Evolutionary conservation across 192 early-diverging fungal species (phyloP), one percentile per base, ranked within the genome.

Genomic region (Phlyctochytrium planicorne): DNA sequence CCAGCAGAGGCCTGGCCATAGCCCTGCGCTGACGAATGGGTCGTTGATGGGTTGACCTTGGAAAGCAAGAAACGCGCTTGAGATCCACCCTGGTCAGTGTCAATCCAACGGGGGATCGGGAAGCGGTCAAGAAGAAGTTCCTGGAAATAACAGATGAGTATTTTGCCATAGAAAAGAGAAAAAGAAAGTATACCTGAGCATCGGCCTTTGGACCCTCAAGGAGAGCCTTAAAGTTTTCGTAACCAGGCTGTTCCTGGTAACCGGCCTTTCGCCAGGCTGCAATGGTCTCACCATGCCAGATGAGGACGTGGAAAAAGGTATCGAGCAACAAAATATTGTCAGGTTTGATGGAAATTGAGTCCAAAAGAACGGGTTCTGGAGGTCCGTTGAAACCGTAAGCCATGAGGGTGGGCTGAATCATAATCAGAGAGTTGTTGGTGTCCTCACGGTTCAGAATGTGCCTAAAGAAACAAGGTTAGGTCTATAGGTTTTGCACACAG

Each of bases 241-340:
- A 98, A 50, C 89, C 91, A 25, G 90, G 88, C 73, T 96, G 89
- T 52, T 97, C 92, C 34, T 99, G 97, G 74, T 97, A 99, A 12
- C 91, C 91, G 3, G 92, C 93, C 64, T 95, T 93, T 50, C 97
- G 83, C 97, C 97, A 99, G 61, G 90, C 89, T 16, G 96, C 94
- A 71, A 99, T 91, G 1, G 92, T 96, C 70, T 94, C 92, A 52
- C 97, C 97, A 67, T 99, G 97, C 92, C 94, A 98, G 69, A 99
- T 97, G 24, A 99, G 88, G 50, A 97, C 91, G 75, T 99, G 94
- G 91, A 99, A 99, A 83, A 94, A 99, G 3, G 97, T 97, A 75
- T 99, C 97, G 30, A 99, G 79, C 4, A 99, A 78, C 34, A 99
- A 66, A 53, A 97, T 92, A 3, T 88, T 86, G 69, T 99, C 93